Base-by-base conservation (phyloP, 2,329 filamentous ascomycete species). In the Thermomyces lanuginosus region DNA sequence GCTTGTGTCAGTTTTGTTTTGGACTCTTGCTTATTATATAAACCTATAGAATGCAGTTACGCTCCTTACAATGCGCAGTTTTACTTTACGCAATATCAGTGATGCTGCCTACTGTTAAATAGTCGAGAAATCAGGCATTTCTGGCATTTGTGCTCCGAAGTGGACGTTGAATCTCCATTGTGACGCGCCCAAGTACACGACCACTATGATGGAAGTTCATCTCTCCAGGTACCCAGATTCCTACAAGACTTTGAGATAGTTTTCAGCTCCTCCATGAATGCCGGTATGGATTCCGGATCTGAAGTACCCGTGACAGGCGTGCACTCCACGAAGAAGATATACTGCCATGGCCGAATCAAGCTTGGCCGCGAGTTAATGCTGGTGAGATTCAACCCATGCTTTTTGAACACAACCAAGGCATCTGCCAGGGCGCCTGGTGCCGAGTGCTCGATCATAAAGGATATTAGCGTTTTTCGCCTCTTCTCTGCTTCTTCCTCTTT, bases 261-360 rank as follows among this genome's bases (percentile, higher is more conserved):
- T 11, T 36, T 36, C 23, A 60, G 29, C 22, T 49, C 46, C 18
- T 39, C 19, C 26, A 58, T 33, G 22, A 55, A 31, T 19, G 31
- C 42, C 6, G 38, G 36, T 5, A 44, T 29, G 16, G 48, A 48
- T 7, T 40, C 38, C 12, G 47, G 44, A 28, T 44, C 43, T 26
- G 46, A 38, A 12, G 33, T 34, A 7, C 41, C 41, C 5, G 38
- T 34, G n/a, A 36, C 32, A 8, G 77, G 76, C 48, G 77, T 69
- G 42, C 92, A 83, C 60, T 95, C 86, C 16, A 93, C 74, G 46
- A 95, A 84, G 57, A 95, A 93, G 19, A 93, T 69, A 55, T 95
- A 95, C 48, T 91, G 74, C 69, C 92, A 95, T 11, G 77, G 71
- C 39, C 61, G 57, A 20, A 66, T 60, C 30, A 78, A 66, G 42